These are phyloP conservation scores for Macaranga tanarius DNA, from an alignment of 441 rosid species.

Conservation along the genomic window DNA sequence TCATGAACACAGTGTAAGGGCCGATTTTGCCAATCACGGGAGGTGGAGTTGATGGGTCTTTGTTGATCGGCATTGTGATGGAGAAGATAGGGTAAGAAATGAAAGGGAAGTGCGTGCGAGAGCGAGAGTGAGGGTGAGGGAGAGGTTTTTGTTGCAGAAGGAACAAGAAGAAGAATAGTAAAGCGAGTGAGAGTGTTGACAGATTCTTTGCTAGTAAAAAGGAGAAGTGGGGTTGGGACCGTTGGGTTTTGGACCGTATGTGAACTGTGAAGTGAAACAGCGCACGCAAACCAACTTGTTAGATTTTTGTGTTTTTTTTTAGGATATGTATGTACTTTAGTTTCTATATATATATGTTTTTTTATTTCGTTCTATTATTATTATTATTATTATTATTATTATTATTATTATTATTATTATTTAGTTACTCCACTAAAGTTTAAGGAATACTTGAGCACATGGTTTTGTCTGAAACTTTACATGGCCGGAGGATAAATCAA, in stretches of 20 bases:
- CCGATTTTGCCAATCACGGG: conserved; percentile 98
- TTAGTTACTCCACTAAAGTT: too few relatives aligned
- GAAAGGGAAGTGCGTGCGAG: not conserved
- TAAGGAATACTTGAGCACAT: too few relatives aligned
- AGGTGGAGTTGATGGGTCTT: conserved; percentile 63
- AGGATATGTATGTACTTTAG: not conserved
- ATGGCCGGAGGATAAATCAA: too few relatives aligned
- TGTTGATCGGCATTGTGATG: conserved; percentile 68
- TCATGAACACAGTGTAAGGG: conserved; percentile 93
- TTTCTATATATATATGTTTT: too few relatives aligned
- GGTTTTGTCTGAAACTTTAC: too few relatives aligned
- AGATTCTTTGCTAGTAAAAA: not conserved
- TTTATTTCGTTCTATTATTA: too few relatives aligned
- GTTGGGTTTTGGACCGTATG: not conserved
- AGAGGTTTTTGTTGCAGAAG: too few relatives aligned
- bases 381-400: too few relatives aligned
- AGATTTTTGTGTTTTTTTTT: conserved; percentile 22
- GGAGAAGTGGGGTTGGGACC: not conserved
- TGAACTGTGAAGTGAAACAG: not conserved
- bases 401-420: too few relatives aligned
- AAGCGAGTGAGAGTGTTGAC: not conserved
- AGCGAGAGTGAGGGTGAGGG: conserved; percentile 14
- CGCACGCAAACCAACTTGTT: conserved; percentile 12
- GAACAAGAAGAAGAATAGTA: not conserved
- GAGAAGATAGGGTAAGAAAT: not conserved